Base-by-base conservation (phyloP, 768 basidiomycete species). In the Mycena galericulata region DNA sequence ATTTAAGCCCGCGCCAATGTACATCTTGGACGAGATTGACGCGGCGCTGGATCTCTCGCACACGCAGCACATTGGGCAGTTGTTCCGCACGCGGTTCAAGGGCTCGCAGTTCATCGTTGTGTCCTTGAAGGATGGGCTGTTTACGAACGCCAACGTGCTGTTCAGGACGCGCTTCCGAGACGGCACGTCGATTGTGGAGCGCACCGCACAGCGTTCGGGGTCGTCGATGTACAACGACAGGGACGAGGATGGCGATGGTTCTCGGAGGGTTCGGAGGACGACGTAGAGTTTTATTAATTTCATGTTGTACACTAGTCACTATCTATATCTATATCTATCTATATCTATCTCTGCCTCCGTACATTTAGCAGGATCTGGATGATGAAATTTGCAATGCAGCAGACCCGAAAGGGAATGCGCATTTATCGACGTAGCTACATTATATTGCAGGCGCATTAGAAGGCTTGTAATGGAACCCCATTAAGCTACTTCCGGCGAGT, bases 1-100 rank as follows among this genome's bases (percentile, higher is more conserved):
- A 78, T 98, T 98, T 87, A 98, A 98, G 76, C 97, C 97, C 10
- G 97, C 97, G 18, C 97, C 96, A 3, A 96, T 99, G 95, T 99
- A 99, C 79, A 99, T 99, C 76, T 88, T 99, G 11, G 98, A 99
- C 81, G 98, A 99, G 80, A 97, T 99, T 70, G 98, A 99, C 79
- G 97, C 98, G 0, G 97, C 97, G 10, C 87, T 99, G 29, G 98
- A 99, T 80, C 83, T 99, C 15, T 97, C 95, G 30, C 96, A 97
- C 73, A 97, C 95, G 2, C 96, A 99, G 75, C 95, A 99, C 79
- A 98, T 99, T 67, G 98, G 97, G 32, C 95, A 96, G 72, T 88
- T 99, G n/a, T 99, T 99, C 89, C 88, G 93, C 45, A 97, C 92
- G 53, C 90, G 98, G 20, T 99, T 99, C 88, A 97, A 96, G 81